Evolutionary conservation across 768 basidiomycete genomes (phyloP).

Genomic region (Termitomyces sp.): DNA sequence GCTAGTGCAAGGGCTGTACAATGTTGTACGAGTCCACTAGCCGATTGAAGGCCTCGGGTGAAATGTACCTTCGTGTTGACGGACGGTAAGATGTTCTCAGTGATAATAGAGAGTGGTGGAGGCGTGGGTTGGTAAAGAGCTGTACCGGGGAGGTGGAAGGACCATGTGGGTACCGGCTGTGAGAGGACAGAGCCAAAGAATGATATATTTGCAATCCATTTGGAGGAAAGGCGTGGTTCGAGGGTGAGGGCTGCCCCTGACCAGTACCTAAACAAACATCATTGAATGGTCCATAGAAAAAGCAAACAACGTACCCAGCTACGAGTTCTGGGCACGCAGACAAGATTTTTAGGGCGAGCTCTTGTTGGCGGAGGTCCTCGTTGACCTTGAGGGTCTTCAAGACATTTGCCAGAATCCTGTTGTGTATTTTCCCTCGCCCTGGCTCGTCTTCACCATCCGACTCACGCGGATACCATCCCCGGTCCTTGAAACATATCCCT

Average conservation of each 20-base stretch:
- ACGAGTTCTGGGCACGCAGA: conserved; percentile 82
- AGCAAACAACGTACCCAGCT: conserved; percentile 45
- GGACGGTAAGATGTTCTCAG: conserved; percentile 76
- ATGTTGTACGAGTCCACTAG: conserved; percentile 77
- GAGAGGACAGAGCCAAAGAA: conserved; percentile 78
- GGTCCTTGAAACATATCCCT: conserved; percentile 84
- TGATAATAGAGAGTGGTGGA: conserved; percentile 61
- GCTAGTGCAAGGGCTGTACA: conserved; percentile 74
- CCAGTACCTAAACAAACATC: too few relatives aligned
- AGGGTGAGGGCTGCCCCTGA: conserved; percentile 41
- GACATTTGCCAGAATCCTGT: conserved; percentile 77
- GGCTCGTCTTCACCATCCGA: conserved; percentile 37
- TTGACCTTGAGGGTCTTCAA: conserved; percentile 77
- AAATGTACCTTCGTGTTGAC: conserved; percentile 66
- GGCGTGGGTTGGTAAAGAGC: conserved; percentile 63
- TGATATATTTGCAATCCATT: conserved; percentile 88
- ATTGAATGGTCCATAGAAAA: background rate
- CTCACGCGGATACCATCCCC: conserved; percentile 87
- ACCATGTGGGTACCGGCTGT: conserved; percentile 58
- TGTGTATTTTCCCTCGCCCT: conserved; percentile 54
- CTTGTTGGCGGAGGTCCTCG: conserved; percentile 82
- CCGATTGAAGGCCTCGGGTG: conserved; percentile 74
- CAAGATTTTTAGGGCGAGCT: conserved; percentile 77
- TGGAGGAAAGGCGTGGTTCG: conserved; percentile 82
- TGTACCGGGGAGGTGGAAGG: conserved; percentile 49